Evolutionary conservation across 2,329 filamentous ascomycete genomes (phyloP).

Genomic region (Xylaria sp.): DNA sequence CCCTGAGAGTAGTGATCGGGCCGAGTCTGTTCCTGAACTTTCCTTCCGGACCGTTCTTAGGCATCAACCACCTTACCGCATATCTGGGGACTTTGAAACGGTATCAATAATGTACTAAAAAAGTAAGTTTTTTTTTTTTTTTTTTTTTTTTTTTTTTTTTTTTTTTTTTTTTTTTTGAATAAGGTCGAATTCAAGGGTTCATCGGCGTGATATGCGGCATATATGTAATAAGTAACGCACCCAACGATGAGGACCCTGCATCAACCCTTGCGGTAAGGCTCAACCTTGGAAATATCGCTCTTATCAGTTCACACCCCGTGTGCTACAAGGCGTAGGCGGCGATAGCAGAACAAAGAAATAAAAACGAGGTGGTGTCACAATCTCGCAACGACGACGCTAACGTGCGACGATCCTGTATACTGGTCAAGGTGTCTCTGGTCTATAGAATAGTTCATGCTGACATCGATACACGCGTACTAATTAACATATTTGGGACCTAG

Average conservation of each 20-base stretch:
- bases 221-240: constrained; percentile 26
- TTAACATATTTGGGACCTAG: constrained; percentile 48
- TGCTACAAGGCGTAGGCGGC: neutral
- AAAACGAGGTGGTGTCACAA: neutral
- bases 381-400: neutral
- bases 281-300: constrained; percentile 12
- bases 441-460: neutral
- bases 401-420: neutral
- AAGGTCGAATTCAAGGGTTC: neutral
- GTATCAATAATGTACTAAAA: neutral
- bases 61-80: constrained; percentile 15
- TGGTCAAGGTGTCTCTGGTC: constrained; percentile 3
- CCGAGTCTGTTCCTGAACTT: constrained; percentile 34
- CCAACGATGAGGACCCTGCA: constrained; percentile 7
- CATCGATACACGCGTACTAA: neutral
- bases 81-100: neutral
- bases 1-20: constrained; percentile 22
- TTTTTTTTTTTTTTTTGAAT: neutral
- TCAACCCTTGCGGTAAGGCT: constrained; percentile 10
- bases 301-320: neutral
- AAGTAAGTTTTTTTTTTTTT: neutral
- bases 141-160: neutral
- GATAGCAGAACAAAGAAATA: neutral
- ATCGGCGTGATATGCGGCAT: constrained; percentile 16
- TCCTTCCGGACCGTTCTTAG: constrained; percentile 38